A percentile compares a stretch with the other conserved stretches of the same genome.
These are phyloP conservation scores for Picea mariana DNA, from an alignment of 83 land plant genomes.

Conservation along the genomic window DNA sequence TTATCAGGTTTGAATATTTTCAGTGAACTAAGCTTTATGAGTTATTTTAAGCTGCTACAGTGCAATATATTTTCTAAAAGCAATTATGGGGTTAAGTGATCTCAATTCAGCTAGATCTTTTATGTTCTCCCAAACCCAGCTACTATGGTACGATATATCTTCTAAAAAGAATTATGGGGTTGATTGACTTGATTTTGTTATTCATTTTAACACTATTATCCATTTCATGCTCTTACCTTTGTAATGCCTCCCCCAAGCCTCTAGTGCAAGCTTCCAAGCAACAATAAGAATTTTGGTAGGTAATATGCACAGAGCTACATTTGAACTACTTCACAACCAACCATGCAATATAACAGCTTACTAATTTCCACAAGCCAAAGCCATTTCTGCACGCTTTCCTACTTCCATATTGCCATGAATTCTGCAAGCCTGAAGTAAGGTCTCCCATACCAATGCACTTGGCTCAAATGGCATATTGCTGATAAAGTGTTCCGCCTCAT, in stretches of 20 bases:
- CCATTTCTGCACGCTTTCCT: not conserved
- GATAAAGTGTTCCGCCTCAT: constrained; percentile 5
- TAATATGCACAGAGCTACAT: too few species aligned
- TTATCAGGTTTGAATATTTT: too few species aligned
- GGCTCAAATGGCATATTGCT: constrained; percentile 7
- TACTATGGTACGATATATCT: constrained; percentile 5
- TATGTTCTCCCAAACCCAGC: not conserved
- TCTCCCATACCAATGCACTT: not conserved
- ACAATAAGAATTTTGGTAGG: too few species aligned
- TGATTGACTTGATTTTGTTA: not conserved
- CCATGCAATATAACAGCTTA: too few species aligned
- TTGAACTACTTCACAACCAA: too few species aligned
- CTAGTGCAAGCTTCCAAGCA: not conserved
- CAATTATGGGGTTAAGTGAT: too few species aligned
- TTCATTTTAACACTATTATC: not conserved
- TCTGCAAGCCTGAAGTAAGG: constrained; percentile 1
- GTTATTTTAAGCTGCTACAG: too few species aligned
- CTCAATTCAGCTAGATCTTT: too few species aligned
- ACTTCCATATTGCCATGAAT: not conserved
- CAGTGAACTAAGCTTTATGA: too few species aligned
- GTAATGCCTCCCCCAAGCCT: not conserved
- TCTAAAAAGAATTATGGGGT: not conserved
- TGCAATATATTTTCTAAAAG: too few species aligned
- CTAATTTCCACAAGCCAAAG: not conserved
- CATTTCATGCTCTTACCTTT: not conserved